Percentiles rank a stretch among this genome's conserved stretches.
phyloP scores from a whole-genome alignment of 83 land plant genomes.

The Diphasiastrum complanatum region DNA sequence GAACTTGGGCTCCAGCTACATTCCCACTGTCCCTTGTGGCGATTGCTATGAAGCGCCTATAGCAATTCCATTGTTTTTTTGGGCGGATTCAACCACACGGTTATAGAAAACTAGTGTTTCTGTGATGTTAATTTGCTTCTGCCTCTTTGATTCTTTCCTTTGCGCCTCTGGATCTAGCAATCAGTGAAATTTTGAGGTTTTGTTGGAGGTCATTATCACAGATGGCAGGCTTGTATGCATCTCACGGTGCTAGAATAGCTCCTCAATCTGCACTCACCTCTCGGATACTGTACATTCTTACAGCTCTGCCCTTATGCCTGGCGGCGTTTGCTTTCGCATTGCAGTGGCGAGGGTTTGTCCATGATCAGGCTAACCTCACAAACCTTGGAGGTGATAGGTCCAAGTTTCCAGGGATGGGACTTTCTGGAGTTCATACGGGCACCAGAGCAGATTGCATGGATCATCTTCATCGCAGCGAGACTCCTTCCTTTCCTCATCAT shows the following conservation, averaged over 20 bases:
- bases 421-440: conserved; percentile 11
- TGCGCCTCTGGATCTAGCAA: too few species aligned
- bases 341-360: conserved; percentile 48
- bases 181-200: too few species aligned
- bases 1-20: too few species aligned
- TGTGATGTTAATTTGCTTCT: too few species aligned
- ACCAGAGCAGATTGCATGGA: conserved; percentile 36
- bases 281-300: conserved; percentile 45
- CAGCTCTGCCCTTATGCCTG: conserved; percentile 51
- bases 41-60: too few species aligned
- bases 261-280: conserved; percentile 18
- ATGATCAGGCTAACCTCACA: conserved; percentile 30
- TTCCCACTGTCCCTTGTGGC: too few species aligned
- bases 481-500: conserved; percentile 48
- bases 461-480: conserved; percentile 19
- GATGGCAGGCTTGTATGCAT: conserved; percentile 10
- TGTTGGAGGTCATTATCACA: too few species aligned
- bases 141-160: too few species aligned
- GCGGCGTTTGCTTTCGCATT: conserved; percentile 62
- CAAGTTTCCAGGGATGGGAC: conserved; percentile 56
- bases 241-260: neutral
- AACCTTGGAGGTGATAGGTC: conserved; percentile 36
- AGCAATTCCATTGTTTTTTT: too few species aligned
- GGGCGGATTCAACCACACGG: too few species aligned
- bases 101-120: too few species aligned